Evolutionary conservation across 2,329 filamentous ascomycete species (phyloP).

Genomic region (Aureobasidium sp.): DNA sequence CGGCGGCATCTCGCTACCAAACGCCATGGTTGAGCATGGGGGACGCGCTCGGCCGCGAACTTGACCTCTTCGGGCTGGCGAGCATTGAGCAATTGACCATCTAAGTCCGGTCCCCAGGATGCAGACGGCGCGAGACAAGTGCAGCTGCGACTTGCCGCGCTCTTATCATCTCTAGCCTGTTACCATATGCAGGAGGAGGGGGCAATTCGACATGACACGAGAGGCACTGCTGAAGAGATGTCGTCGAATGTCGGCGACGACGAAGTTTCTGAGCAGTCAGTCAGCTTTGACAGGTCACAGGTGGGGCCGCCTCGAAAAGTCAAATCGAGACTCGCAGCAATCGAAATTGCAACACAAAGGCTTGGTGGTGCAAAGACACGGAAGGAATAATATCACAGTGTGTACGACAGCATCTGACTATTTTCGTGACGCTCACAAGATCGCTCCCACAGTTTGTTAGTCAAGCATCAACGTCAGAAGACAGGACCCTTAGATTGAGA

Average conservation of each 20-base stretch:
- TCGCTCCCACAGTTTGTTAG: background rate
- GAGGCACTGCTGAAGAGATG: background rate
- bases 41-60: slow-evolving; percentile 11
- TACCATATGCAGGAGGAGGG: slow-evolving; percentile 7
- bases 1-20: slow-evolving; percentile 12
- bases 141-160: slow-evolving; percentile 3
- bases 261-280: slow-evolving; percentile 2
- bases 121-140: slow-evolving; percentile 1
- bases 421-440: background rate
- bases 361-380: background rate
- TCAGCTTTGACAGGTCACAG: slow-evolving; percentile 10
- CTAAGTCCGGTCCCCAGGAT: background rate
- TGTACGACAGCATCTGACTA: slow-evolving; percentile 1
- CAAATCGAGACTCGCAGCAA: slow-evolving; percentile 1
- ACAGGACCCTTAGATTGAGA: background rate
- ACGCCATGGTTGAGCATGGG: slow-evolving; percentile 7
- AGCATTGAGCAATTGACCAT: slow-evolving; percentile 5
- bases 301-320: slow-evolving; percentile 10
- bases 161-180: background rate
- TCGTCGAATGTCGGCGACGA: background rate
- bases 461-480: background rate
- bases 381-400: background rate
- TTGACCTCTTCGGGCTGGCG: slow-evolving; percentile 6
- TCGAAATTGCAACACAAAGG: slow-evolving; percentile 10
- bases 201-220: background rate